Base-by-base conservation (phyloP, 441 rosid species). In the Pelargonium citronellum region DNA sequence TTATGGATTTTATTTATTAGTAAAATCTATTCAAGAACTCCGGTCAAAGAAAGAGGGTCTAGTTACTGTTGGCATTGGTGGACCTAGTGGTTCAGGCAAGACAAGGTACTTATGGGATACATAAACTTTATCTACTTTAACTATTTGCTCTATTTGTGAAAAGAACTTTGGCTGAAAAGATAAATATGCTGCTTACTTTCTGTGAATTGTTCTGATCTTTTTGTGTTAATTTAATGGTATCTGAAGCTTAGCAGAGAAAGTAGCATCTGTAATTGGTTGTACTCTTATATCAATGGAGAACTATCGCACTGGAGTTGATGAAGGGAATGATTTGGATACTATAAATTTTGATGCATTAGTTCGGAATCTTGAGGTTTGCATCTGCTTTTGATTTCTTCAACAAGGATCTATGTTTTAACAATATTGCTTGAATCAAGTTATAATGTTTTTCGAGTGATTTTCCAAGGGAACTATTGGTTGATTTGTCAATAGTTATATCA, bases 221-320 rank as follows among this genome's bases (percentile, higher is more conserved):
- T 57, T 57, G 20, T 60, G 24, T 60, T 34, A 20, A 34, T 72
- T 75, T 73, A 77, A 64, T 79, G 81, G 68, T 80, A 69, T 55
- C 27, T 77, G 68, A 87, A 95, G 99, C 87, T 84, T 95, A 84
- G 90, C 97, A 70, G 99, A 95, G 88, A 95, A 92, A 91, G 97
- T 95, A 47, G 89, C 95, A 57, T 90, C 97, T 77, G 98, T 95
- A 17, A 88, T 95, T 69, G 98, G 99, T 11, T 95, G 99, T 79
- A 86, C 87, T 64, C 87, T 92, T 57, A 85, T 95, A 82, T 85
- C 96, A 15, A 95, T 95, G 99, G 99, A 95, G 80, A 89, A 92
- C 78, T 95, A 92, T 79, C 87, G 92, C 37, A 73, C 44, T 67
- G 93, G 93, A 77, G 55, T 82, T 75, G 97, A 95, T 60, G 99